Percentiles rank a stretch among this genome's conserved stretches.
Evolutionary conservation across 1,284 basidiomycete species (phyloP).

Genomic region (Chondrostereum purpureum): DNA sequence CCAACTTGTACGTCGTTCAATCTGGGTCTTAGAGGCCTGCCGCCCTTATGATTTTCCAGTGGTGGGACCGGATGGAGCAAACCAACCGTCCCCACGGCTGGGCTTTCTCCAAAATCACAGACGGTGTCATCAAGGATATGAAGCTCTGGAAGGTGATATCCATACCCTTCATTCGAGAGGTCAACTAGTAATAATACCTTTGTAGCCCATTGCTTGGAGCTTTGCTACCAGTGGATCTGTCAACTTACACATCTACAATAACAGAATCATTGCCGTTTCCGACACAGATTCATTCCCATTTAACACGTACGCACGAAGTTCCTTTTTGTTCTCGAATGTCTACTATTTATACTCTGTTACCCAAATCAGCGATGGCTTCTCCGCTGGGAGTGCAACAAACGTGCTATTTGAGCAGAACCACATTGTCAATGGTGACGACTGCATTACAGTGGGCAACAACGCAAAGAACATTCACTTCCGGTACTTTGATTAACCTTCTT

Average conservation of each 20-base stretch:
- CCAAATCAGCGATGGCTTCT: constrained; percentile 37
- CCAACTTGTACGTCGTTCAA: constrained; percentile 37
- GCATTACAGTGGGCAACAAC: constrained; percentile 50
- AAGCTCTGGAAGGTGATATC: constrained; percentile 49
- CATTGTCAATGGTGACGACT: constrained; percentile 57
- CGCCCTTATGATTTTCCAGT: no score
- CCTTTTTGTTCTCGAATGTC: not conserved
- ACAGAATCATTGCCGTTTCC: constrained; percentile 46
- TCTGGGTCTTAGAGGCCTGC: no score
- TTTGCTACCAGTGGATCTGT: constrained; percentile 44
- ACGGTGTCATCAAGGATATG: constrained; percentile 49
- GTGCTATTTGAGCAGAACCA: constrained; percentile 52
- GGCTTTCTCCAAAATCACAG: constrained; percentile 44
- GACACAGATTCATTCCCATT: constrained; percentile 52
- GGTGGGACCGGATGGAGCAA: constrained; percentile 54
- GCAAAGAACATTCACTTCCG: constrained; percentile 51
- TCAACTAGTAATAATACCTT: not conserved
- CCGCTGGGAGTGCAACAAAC: constrained; percentile 44
- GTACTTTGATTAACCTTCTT: constrained; percentile 21
- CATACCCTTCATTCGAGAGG: not conserved
- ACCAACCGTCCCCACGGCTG: constrained; percentile 50
- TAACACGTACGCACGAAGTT: constrained; percentile 41
- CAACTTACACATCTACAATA: constrained; percentile 48
- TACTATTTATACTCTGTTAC: not conserved
- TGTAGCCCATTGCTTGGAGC: constrained; percentile 51